Evolutionary conservation across 345 rosid species (phyloP).

Genomic region (Ailanthus altissimus): DNA sequence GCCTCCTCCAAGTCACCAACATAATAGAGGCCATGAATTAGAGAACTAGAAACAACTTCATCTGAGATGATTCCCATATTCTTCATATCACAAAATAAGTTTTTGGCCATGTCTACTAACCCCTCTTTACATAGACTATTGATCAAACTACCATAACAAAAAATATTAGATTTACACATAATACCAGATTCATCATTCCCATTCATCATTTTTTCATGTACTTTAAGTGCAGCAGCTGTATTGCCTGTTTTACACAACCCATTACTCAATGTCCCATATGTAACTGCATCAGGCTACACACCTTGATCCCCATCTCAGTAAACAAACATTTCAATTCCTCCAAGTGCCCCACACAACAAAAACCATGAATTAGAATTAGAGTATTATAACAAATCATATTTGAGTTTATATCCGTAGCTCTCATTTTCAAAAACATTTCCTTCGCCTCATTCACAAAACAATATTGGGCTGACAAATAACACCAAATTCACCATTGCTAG

Average conservation of each 20-base stretch:
- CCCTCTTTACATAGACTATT: background rate
- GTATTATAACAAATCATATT: no score
- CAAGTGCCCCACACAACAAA: no score
- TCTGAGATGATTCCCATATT: background rate
- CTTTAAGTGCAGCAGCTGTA: no score
- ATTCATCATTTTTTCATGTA: no score
- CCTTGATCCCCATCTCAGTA: no score
- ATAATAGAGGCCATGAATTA: background rate
- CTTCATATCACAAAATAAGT: background rate
- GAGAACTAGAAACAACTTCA: background rate
- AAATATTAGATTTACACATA: background rate
- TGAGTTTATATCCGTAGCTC: background rate
- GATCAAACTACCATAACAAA: background rate
- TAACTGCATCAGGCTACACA: no score
- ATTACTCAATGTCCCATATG: no score
- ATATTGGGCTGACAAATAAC: background rate
- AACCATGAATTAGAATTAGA: no score
- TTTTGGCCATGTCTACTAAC: background rate
- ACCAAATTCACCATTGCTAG: background rate
- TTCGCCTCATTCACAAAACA: background rate
- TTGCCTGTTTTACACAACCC: no score
- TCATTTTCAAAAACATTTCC: background rate
- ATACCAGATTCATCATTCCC: background rate
- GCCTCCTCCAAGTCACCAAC: background rate
- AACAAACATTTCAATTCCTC: no score